Evolutionary conservation across 441 rosid genomes (phyloP).

Genomic region (Pelargonium myrrhifolium): DNA sequence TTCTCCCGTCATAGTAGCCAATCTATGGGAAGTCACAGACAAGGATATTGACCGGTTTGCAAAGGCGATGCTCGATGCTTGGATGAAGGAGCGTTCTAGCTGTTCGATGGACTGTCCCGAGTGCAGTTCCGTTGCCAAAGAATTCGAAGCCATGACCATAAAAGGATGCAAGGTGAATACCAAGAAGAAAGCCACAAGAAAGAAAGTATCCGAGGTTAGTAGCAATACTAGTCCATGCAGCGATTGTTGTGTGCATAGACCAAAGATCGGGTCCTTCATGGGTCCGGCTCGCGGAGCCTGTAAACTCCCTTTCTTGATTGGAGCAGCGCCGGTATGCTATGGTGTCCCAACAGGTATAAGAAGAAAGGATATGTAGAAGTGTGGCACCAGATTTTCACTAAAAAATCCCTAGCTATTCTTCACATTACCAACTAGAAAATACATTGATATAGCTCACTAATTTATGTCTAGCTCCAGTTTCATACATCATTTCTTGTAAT

Average conservation of each 20-base stretch:
- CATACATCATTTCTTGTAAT: neutral
- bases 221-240: slow-evolving; percentile 9
- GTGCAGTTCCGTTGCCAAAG: slow-evolving; percentile 46
- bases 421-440: neutral
- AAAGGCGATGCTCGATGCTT: slow-evolving; percentile 71
- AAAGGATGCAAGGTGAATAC: slow-evolving; percentile 34
- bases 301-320: slow-evolving; percentile 61
- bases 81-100: slow-evolving; percentile 62
- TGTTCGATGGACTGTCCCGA: slow-evolving; percentile 31
- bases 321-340: slow-evolving; percentile 92
- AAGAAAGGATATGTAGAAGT: slow-evolving; percentile 35
- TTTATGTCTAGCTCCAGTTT: neutral
- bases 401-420: neutral
- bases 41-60: slow-evolving; percentile 88
- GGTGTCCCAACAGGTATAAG: slow-evolving; percentile 86
- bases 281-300: slow-evolving; percentile 74
- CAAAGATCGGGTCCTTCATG: slow-evolving; percentile 69
- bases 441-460: neutral
- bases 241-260: slow-evolving; percentile 41
- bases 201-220: slow-evolving; percentile 27
- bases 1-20: slow-evolving; percentile 74
- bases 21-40: slow-evolving; percentile 96
- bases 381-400: neutral
- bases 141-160: slow-evolving; percentile 48
- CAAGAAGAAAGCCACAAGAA: slow-evolving; percentile 36